A percentile compares a stretch with the other conserved stretches of the same genome.
Evolutionary conservation across 2,329 filamentous ascomycete genomes (phyloP).

Genomic region (Daldinia eschscholtzii): DNA sequence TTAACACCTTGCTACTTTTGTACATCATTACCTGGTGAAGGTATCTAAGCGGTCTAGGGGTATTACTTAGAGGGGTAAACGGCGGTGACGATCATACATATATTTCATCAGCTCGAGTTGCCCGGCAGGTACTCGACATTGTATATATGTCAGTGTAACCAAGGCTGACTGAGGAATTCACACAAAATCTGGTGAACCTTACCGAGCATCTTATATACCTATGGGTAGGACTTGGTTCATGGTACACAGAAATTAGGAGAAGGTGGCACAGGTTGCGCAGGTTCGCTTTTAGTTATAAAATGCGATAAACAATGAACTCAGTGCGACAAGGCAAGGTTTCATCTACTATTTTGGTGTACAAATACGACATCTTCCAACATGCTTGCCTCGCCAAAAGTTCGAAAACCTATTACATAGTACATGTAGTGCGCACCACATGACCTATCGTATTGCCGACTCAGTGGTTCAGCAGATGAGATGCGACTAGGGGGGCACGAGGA

Average conservation of each 20-base stretch:
- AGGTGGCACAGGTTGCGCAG: constrained; percentile 13
- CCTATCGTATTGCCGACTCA: constrained; percentile 24
- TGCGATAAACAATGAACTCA: neutral
- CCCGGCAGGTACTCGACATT: constrained; percentile 16
- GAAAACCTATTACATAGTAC: constrained; percentile 2
- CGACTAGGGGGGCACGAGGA: constrained; percentile 16
- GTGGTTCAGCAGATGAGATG: constrained; percentile 28
- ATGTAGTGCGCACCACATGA: constrained; percentile 37
- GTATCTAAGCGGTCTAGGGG: constrained; percentile 27
- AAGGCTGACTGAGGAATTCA: constrained; percentile 23
- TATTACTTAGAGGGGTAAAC: constrained; percentile 26
- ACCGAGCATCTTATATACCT: constrained; percentile 10
- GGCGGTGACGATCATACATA: constrained; percentile 25
- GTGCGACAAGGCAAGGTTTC: neutral
- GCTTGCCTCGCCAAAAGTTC: constrained; percentile 15
- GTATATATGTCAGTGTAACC: constrained; percentile 22
- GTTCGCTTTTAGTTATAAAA: constrained; percentile 18
- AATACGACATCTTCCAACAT: neutral
- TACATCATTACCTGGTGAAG: constrained; percentile 32
- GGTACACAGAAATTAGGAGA: constrained; percentile 17
- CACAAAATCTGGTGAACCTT: constrained; percentile 15
- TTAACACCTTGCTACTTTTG: constrained; percentile 6
- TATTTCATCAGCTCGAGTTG: constrained; percentile 15
- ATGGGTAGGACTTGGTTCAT: constrained; percentile 16
- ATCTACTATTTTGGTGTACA: constrained; percentile 7